Evolutionary conservation across 225 moss, liverwort and hornwort species (phyloP).

Genomic region (Lunularia cruciata): DNA sequence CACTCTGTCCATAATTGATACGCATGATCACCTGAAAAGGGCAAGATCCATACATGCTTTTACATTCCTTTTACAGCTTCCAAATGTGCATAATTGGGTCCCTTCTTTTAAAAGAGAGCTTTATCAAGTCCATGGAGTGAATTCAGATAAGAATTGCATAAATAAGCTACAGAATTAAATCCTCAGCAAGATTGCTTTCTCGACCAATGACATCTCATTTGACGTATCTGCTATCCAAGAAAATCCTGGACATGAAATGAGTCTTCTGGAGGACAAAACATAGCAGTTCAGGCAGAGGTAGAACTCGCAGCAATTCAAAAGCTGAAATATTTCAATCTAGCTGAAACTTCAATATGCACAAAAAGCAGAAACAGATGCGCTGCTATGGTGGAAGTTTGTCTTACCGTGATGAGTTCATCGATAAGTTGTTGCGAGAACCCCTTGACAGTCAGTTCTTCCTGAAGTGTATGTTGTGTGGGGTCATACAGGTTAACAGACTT

Average conservation of each 20-base stretch:
- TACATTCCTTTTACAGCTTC: not conserved
- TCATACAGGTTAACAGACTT: constrained; percentile 68
- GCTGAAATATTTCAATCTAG: not conserved
- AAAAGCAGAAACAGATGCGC: not conserved
- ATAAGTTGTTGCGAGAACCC: constrained; percentile 73
- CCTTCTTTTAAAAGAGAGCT: too few relatives aligned
- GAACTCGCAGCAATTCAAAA: too few relatives aligned
- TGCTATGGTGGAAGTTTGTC: not conserved
- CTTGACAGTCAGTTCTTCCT: constrained; percentile 57
- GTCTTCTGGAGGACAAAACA: too few relatives aligned
- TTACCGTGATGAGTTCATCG: constrained; percentile 84
- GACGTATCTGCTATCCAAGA: not conserved
- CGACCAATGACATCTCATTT: too few relatives aligned
- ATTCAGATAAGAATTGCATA: too few relatives aligned
- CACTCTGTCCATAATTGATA: constrained; percentile 90
- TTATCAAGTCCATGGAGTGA: too few relatives aligned
- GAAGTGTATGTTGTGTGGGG: constrained; percentile 56
- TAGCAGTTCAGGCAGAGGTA: too few relatives aligned
- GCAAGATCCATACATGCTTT: not conserved
- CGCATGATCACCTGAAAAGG: constrained; percentile 68
- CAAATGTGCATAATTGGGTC: not conserved
- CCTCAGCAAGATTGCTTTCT: not conserved
- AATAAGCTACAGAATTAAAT: too few relatives aligned
- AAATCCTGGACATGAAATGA: too few relatives aligned
- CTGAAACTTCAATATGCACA: not conserved